Percentiles rank a stretch among this genome's conserved stretches.
These are phyloP conservation scores for Globisporangium barbulae DNA, from an alignment of 352 stramenopile genomes.

Conservation along the genomic window DNA sequence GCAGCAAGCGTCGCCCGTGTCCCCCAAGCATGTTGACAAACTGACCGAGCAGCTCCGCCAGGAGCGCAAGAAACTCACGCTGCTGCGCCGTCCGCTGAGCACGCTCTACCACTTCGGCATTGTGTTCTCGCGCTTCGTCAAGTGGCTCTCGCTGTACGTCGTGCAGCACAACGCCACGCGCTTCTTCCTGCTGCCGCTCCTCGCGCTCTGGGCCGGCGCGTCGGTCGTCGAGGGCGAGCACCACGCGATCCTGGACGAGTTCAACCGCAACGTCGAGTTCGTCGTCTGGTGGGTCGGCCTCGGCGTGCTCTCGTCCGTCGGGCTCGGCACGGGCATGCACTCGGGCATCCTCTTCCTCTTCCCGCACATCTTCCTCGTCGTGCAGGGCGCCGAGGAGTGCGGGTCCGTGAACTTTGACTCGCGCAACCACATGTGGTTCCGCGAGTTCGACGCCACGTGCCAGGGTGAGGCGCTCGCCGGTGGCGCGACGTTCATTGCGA, in stretches of 20 bases:
- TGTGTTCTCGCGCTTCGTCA: conserved; percentile 68
- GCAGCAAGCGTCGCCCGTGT: neutral
- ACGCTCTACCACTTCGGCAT: conserved; percentile 82
- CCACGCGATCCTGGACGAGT: conserved; percentile 72
- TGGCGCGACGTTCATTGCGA: conserved; percentile 77
- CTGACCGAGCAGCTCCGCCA: conserved; percentile 60
- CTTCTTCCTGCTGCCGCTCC: conserved; percentile 73
- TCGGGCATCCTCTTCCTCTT: conserved; percentile 94
- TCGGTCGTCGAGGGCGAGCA: conserved; percentile 69
- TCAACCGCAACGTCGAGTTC: conserved; percentile 86
- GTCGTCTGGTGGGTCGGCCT: conserved; percentile 93
- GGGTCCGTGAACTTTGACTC: conserved; percentile 87
- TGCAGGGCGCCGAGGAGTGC: conserved; percentile 86
- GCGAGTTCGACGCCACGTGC: conserved; percentile 75
- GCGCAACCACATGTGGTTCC: conserved; percentile 89
- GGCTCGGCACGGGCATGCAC: conserved; percentile 93
- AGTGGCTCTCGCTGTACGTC: conserved; percentile 67
- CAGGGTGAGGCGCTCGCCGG: conserved; percentile 31
- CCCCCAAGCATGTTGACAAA: conserved; percentile 1
- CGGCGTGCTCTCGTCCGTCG: conserved; percentile 92
- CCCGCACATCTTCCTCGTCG: conserved; percentile 93
- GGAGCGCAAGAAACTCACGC: conserved; percentile 83
- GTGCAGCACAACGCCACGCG: conserved; percentile 66
- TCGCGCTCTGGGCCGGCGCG: conserved; percentile 63
- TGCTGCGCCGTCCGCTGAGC: conserved; percentile 70